Evolutionary conservation across 306 rosid genomes (phyloP).

Genomic region (Ammopiptanthus mongolicus): DNA sequence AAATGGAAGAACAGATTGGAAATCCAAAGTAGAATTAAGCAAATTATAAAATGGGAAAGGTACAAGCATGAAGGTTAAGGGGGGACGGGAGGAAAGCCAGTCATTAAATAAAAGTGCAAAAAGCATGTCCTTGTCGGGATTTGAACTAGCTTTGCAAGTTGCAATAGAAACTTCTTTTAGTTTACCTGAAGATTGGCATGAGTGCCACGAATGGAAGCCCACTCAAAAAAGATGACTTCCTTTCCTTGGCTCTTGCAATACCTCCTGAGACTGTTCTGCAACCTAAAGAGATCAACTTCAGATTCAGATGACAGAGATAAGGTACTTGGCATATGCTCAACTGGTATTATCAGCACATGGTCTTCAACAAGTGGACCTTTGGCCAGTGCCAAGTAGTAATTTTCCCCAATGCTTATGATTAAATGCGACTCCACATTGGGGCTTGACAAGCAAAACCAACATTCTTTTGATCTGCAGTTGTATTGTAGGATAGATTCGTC

Average conservation of each 20-base stretch:
- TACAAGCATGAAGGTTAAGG: not conserved
- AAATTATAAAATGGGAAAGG: conserved; percentile 6
- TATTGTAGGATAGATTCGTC: conserved; percentile 24
- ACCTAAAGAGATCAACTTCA: conserved; percentile 55
- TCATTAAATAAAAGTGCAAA: not conserved
- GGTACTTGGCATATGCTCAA: conserved; percentile 77
- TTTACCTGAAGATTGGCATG: conserved; percentile 99
- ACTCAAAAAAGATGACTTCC: conserved; percentile 87
- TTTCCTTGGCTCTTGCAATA: conserved; percentile 59
- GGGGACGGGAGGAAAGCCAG: conserved; percentile 4
- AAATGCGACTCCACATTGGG: conserved; percentile 81
- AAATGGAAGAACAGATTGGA: not conserved
- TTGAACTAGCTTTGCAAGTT: conserved; percentile 9
- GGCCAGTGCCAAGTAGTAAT: conserved; percentile 84
- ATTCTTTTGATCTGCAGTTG: conserved; percentile 76
- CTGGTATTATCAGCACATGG: conserved; percentile 73
- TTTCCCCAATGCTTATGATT: conserved; percentile 74
- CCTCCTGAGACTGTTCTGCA: conserved; percentile 64
- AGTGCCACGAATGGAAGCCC: conserved; percentile 68
- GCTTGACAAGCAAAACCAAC: conserved; percentile 99
- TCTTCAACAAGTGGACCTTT: conserved; percentile 93
- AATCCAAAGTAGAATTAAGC: conserved; percentile 1
- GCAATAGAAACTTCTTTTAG: not conserved
- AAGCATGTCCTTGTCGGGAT: not conserved
- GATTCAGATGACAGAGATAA: conserved; percentile 52